Base-by-base conservation (phyloP, 2,329 filamentous ascomycete genomes). In the Xylariales sp. region DNA sequence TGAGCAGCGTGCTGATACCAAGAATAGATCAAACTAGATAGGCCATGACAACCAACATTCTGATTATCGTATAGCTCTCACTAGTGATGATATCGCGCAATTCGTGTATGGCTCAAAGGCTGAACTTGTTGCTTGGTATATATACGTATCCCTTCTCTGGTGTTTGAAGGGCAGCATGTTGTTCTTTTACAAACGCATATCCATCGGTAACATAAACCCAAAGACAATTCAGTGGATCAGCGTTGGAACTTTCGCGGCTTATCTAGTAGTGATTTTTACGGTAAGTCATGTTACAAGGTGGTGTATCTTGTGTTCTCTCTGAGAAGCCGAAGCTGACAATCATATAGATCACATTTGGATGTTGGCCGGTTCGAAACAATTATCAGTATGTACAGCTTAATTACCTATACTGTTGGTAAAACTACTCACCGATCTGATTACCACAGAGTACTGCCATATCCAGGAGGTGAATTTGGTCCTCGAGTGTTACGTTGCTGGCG, bases 91-190 rank as follows among this genome's bases (percentile, higher is more conserved):
- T 6, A 47, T 62, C 4, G 29, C 40, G 2, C 48, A 57, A 3
- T 50, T 61, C 13, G 41, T 38, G 0, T 38, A 48, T n/a, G 63
- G 63, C 2, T 64, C 59, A 0, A 63, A 62, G 15, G 47, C 63
- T 5, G 49, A 67, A 33, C 47, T 67, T 10, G 40, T 55, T 0
- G 64, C 62, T 0, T 67, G 64, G 65, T 67, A 64, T 19, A 52
- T 52, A 6, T 66, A 66, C 28, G 59, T 60, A 0, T 52, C 55
- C 0, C 52, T 65, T 0, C 53, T 65, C 6, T 66, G 60, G 60
- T 56, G 42, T 4, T 43, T 59, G 3, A 59, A 59, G 25, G 55
- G 51, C 5, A 56, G 48, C 0, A 44, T 59, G 46, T 21, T 59
- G 4, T 55, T 46, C 5, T 59, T 59, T 40, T 58, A 56, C 8